Evolutionary conservation across 257 asterid species (phyloP), one percentile per base, ranked within the genome.

Genomic region (Forsythia viridissima): DNA sequence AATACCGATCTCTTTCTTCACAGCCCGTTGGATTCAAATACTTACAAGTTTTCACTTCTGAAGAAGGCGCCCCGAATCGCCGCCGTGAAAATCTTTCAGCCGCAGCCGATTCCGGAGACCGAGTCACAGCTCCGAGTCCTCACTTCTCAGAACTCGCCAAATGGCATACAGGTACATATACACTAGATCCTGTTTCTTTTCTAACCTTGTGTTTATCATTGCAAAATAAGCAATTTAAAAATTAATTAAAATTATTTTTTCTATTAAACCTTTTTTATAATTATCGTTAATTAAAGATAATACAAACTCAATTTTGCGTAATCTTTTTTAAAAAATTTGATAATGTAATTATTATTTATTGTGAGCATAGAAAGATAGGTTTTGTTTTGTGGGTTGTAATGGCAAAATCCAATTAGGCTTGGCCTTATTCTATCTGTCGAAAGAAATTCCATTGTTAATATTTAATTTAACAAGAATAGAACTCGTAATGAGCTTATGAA

Each of bases 1-100:
- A 89, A 91, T 43, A 86, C 99, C 41, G 97, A 96, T 86, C 92
- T 96, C 11, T 96, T 87, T 15, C 83, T 96, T 44, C 97, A 92
- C 42, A 87, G 90, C 76, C 99, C 98, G 13, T 70, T 96, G 55
- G 99, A 96, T 76, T 70, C 90, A 38, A 90, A 92, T 11, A 76
- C 97, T 12, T 93, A 90, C 34, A 96, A 93, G 89, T 77, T 92
- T 4, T 75, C 88, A 5, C 30, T 96, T 89, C 68, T 96, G 69
- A 93, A 86, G 42, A 84, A 76, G 9, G 94, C 96, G 41, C 99
- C 98, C 24, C 84, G 92, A 74, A 91, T 96, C 11, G 96, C 92
- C 8, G 86, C 88, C 16, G 92, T 96, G 2, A 90, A 76, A 79
- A 89, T 96, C 70, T 93, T 96, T 77, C 80, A 75, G 71, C 98